Percentiles rank a stretch among this genome's conserved stretches.
Evolutionary conservation across 2,329 filamentous ascomycete species (phyloP).

Genomic region (Claviceps capensis): DNA sequence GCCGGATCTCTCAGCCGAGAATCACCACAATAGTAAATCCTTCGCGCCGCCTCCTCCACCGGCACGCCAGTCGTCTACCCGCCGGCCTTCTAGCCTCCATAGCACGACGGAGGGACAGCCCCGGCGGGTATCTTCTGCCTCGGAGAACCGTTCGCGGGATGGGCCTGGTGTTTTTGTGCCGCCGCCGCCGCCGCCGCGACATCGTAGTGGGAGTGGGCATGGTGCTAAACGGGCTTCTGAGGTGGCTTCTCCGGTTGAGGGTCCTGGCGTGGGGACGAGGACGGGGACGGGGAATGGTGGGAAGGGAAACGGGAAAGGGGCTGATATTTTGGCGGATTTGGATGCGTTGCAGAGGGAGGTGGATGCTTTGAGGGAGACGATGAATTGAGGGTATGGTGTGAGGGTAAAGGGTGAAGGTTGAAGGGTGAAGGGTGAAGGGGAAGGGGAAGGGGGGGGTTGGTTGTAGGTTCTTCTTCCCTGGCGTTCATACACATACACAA

Average conservation of each 20-base stretch:
- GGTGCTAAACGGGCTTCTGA: slow-evolving; percentile 9
- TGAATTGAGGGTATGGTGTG: slow-evolving; percentile 4
- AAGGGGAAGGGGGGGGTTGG: slow-evolving; percentile 10
- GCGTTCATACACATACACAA: too few species aligned
- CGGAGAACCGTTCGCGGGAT: slow-evolving; percentile 17
- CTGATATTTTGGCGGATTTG: slow-evolving; percentile 59
- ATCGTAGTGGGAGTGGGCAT: slow-evolving; percentile 32
- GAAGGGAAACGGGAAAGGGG: slow-evolving; percentile 18
- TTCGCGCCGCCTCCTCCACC: slow-evolving; percentile 32
- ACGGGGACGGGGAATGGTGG: too few species aligned
- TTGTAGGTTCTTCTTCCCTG: neutral
- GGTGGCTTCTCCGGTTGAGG: slow-evolving; percentile 9
- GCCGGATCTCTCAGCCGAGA: neutral
- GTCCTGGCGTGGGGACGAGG: too few species aligned
- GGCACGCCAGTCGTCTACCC: slow-evolving; percentile 27
- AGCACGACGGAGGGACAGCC: slow-evolving; percentile 25
- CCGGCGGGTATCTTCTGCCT: slow-evolving; percentile 11
- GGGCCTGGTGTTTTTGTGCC: neutral
- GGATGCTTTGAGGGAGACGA: slow-evolving; percentile 41
- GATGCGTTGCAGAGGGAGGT: slow-evolving; percentile 62
- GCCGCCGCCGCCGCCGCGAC: slow-evolving; percentile 34
- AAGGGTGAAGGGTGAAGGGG: too few species aligned
- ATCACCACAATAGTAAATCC: slow-evolving; percentile 6
- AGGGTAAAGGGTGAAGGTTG: too few species aligned
- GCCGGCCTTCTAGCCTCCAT: slow-evolving; percentile 30